Evolutionary conservation across 768 basidiomycete genomes (phyloP).

Genomic region (Russula sp.): DNA sequence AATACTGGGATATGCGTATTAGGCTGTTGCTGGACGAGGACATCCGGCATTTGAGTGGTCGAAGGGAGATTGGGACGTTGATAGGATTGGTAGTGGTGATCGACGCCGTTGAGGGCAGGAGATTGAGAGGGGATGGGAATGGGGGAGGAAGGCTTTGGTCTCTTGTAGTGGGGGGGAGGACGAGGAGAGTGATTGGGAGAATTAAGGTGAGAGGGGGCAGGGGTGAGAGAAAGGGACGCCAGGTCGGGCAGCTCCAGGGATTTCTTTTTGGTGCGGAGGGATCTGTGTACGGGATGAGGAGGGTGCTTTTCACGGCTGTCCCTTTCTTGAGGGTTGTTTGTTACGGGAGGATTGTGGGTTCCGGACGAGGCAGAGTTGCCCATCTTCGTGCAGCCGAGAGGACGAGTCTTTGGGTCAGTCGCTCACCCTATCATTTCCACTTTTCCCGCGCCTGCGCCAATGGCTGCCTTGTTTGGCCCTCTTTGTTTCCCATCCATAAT

Average conservation of each 20-base stretch:
- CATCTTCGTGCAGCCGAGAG: conserved; percentile 15
- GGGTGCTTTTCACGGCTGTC: conserved; percentile 10
- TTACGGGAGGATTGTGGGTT: conserved; percentile 12
- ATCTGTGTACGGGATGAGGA: conserved; percentile 44
- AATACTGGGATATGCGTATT: conserved; percentile 36
- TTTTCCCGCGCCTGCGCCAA: conserved; percentile 2
- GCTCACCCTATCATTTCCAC: not conserved
- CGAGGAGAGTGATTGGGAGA: conserved; percentile 37
- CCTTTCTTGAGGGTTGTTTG: conserved; percentile 15
- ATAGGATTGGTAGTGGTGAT: conserved; percentile 18
- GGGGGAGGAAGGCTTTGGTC: conserved; percentile 39
- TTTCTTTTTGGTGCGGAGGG: conserved; percentile 60
- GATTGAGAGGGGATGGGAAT: conserved; percentile 38
- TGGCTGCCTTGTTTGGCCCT: not conserved
- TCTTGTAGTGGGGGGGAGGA: conserved; percentile 32
- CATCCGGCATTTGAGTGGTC: conserved; percentile 32
- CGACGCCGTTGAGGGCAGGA: conserved; percentile 23
- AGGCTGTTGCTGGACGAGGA: conserved; percentile 37
- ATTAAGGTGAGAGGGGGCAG: conserved; percentile 31
- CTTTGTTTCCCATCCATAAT: not conserved
- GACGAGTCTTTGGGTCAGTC: not conserved
- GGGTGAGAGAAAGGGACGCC: conserved; percentile 42
- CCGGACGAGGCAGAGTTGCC: conserved; percentile 18
- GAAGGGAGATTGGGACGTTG: conserved; percentile 18
- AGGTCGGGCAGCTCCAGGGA: conserved; percentile 75